Conservation (phyloP, 768 basidiomycete species). For the Kwoniella sp. region DNA sequence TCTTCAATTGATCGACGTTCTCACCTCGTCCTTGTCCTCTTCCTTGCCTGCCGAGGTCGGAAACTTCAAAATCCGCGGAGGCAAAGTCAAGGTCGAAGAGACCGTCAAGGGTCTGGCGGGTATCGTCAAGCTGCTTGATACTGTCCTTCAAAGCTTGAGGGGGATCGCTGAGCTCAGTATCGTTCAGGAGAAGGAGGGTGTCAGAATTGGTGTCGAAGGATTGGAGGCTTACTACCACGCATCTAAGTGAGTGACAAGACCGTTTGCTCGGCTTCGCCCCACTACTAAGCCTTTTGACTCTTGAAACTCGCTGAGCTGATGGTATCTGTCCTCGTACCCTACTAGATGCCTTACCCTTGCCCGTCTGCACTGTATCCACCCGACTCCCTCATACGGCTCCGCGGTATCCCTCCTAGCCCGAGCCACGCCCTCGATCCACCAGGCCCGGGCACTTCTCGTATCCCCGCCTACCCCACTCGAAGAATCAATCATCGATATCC, state of each 20-base stretch:
- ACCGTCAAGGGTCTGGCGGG: conserved; percentile 73
- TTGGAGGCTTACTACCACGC: conserved; percentile 74
- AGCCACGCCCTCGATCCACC: conserved; percentile 22
- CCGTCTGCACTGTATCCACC: conserved; percentile 64
- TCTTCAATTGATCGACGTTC: conserved; percentile 72
- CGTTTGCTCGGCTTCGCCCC: neutral
- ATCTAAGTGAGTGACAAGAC: conserved; percentile 67
- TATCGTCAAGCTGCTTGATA: conserved; percentile 80
- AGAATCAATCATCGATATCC: conserved; percentile 35
- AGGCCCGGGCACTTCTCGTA: conserved; percentile 35
- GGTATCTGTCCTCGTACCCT: too few species aligned
- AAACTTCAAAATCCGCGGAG: conserved; percentile 34
- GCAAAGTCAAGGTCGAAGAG: conserved; percentile 45
- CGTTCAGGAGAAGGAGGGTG: conserved; percentile 84
- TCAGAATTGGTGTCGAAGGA: conserved; percentile 76
- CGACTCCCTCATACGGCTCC: conserved; percentile 47
- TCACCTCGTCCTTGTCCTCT: conserved; percentile 49
- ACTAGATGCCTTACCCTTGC: conserved; percentile 69
- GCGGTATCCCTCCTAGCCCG: conserved; percentile 45
- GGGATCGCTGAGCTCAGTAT: conserved; percentile 81
- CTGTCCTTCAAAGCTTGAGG: conserved; percentile 77
- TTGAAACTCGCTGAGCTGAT: neutral
- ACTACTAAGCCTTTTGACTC: neutral
- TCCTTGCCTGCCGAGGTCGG: conserved; percentile 33
- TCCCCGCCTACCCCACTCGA: conserved; percentile 23